Conservation (phyloP, 345 rosid genomes). For the Melastoma malabathricum region DNA sequence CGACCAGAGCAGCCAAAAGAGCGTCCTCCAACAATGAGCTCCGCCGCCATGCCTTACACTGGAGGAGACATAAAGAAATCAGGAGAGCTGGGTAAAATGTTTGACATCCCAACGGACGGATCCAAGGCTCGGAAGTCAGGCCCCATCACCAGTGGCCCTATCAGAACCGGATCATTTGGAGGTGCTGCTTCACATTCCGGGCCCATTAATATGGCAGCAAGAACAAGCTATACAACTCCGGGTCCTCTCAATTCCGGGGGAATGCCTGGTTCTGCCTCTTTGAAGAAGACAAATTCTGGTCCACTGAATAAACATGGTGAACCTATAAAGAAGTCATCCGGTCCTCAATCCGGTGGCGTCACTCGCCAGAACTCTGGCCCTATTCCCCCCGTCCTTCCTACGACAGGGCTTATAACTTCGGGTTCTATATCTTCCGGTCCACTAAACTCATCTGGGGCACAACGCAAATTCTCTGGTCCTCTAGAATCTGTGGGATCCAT, state of each 20-base stretch:
- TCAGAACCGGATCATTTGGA: slow-evolving; percentile 86
- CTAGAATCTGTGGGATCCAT: slow-evolving; percentile 71
- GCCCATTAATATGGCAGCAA: slow-evolving; percentile 66
- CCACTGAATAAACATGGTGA: slow-evolving; percentile 88
- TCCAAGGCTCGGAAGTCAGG: slow-evolving; percentile 89
- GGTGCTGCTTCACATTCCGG: slow-evolving; percentile 76
- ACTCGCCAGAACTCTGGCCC: slow-evolving; percentile 95
- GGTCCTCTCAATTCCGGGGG: slow-evolving; percentile 55
- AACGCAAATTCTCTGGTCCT: slow-evolving; percentile 90
- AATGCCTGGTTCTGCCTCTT: slow-evolving; percentile 58
- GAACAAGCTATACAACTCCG: slow-evolving; percentile 53
- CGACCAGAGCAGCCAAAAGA: slow-evolving; percentile 89
- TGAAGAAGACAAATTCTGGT: slow-evolving; percentile 90
- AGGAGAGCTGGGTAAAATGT: slow-evolving; percentile 94
- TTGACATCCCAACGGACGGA: slow-evolving; percentile 64
- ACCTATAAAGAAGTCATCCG: slow-evolving; percentile 75
- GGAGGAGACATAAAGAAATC: slow-evolving; percentile 92
- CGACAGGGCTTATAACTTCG: slow-evolving; percentile 91
- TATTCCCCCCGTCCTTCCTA: slow-evolving; percentile 71
- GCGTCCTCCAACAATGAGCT: slow-evolving; percentile 74
- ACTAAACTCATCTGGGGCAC: slow-evolving; percentile 69
- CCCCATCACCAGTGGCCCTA: slow-evolving; percentile 63
- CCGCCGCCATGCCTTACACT: slow-evolving; percentile 84
- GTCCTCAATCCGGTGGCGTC: slow-evolving; percentile 90
- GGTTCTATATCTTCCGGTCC: slow-evolving; percentile 86